Evolutionary conservation across 2,329 filamentous ascomycete genomes (phyloP).

Genomic region (Curvularia spicifera): DNA sequence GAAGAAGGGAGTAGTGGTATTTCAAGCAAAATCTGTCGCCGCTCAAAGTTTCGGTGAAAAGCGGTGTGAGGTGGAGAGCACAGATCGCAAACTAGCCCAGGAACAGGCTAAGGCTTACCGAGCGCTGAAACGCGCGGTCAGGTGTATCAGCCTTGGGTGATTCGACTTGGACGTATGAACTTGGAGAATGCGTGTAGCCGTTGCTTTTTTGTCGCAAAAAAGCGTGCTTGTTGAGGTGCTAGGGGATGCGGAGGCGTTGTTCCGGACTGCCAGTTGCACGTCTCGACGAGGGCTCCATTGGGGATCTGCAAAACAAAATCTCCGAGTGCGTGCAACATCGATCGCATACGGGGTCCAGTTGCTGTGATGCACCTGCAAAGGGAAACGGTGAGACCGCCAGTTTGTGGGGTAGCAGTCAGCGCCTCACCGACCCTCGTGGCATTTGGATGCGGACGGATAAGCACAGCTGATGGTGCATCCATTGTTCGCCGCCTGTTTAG

Average conservation of each 20-base stretch:
- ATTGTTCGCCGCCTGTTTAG: conserved; percentile 7
- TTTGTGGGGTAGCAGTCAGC: conserved; percentile 29
- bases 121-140: conserved; percentile 40
- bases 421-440: conserved; percentile 22
- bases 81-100: conserved; percentile 40
- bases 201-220: conserved; percentile 5
- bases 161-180: conserved; percentile 9
- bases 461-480: conserved; percentile 16
- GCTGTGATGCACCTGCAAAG: conserved; percentile 16
- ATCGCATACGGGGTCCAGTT: conserved; percentile 18
- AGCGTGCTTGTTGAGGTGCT: conserved; percentile 11
- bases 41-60: conserved; percentile 42
- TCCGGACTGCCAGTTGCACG: conserved; percentile 6
- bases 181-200: not conserved
- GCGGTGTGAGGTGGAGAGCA: conserved; percentile 48
- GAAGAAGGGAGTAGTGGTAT: conserved; percentile 26
- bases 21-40: conserved; percentile 36
- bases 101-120: conserved; percentile 40
- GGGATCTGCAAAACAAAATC: conserved; percentile 15
- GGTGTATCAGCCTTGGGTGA: conserved; percentile 35
- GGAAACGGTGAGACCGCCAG: conserved; percentile 26
- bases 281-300: not conserved
- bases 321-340: conserved; percentile 13
- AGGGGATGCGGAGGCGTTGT: conserved; percentile 2
- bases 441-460: conserved; percentile 17